Evolutionary conservation across 2,329 filamentous ascomycete species (phyloP), one percentile per base, ranked within the genome.

Genomic region (Botrytis medusae): DNA sequence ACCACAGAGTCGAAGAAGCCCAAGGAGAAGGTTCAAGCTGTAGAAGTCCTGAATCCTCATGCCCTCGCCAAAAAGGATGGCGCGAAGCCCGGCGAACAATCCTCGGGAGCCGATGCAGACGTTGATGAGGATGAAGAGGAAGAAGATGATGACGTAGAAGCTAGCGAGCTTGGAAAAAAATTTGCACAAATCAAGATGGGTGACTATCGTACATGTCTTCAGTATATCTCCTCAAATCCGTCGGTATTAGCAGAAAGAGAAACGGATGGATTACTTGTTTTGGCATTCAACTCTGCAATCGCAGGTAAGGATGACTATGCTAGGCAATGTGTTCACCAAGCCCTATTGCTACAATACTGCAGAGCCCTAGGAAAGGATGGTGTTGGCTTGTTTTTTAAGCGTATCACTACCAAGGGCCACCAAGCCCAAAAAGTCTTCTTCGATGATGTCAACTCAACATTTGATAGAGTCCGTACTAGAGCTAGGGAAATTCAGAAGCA

Each of bases 331-430:
- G 94, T 99, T 34, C 96, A 99, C 83, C 95, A 98, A 82, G 95
- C 92, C 4, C 86, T 98, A 25, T 86, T 99, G 20, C 85, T 99
- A 59, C 96, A 99, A 82, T 99, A 99, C 85, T 99, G 96, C 84
- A 90, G 95, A 16, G 92, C 94, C 60, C 87, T 99, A 22, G 95
- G 95, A 75, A 90, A 89, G 76, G 94, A 98, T 79, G 95, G 95
- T 34, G 94, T 98, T 14, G 88, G 90, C 9, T 84, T 98, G 44
- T 99, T 99, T 86, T 99, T 99, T 88, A 97, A 96, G 84, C 92
- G 95, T 73, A 95, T 99, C 82, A 96, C 93, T 34, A 97, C 93
- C 5, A 90, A 90, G 78, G 93, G 92, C 46, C 95, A 99, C 83
- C 92, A 97, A 83, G 97, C 96, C 10, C 91, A 93, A 79, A 94